phyloP scores from a whole-genome alignment of 805 yeast species.

The Cyberlindnera bimundalis region DNA sequence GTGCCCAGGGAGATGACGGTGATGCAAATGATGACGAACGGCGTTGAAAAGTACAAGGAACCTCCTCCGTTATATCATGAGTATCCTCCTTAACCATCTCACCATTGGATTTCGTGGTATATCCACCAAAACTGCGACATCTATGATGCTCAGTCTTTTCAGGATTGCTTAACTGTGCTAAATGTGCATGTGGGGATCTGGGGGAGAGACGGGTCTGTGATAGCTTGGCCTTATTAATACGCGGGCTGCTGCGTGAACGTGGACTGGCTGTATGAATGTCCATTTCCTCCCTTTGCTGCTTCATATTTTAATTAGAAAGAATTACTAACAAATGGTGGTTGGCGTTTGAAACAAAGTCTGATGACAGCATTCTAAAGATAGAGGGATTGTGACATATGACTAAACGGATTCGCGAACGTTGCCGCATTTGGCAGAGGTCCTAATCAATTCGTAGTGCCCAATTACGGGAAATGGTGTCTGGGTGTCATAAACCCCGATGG shows the following conservation, averaged over 20 bases:
- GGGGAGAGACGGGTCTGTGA: conserved; percentile 1
- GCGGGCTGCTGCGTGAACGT: not conserved
- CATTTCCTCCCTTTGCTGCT: not conserved
- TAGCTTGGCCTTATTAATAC: conserved; percentile 1
- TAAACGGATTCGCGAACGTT: too few relatives aligned
- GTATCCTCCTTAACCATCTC: not conserved
- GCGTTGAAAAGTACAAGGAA: conserved; percentile 1
- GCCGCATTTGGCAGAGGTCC: too few relatives aligned
- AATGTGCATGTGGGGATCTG: conserved; percentile 4
- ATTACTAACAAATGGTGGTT: too few relatives aligned
- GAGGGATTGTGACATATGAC: too few relatives aligned
- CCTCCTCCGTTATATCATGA: not conserved
- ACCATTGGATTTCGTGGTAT: not conserved
- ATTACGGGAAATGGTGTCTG: too few relatives aligned
- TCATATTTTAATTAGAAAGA: not conserved
- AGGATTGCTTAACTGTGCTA: conserved; percentile 1
- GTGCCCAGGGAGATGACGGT: conserved; percentile 35
- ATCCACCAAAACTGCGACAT: conserved; percentile 5
- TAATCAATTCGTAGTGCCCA: too few relatives aligned
- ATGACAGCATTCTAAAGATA: too few relatives aligned
- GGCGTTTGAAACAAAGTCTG: too few relatives aligned
- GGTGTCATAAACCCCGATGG: too few relatives aligned
- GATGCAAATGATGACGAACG: conserved; percentile 21
- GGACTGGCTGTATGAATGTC: not conserved
- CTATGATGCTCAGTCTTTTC: conserved; percentile 4